A percentile compares a stretch with the other conserved stretches of the same genome.
These are phyloP conservation scores for Pseudozyma hubeiensis DNA, from an alignment of 1,284 basidiomycete species.

Conservation along the genomic window DNA sequence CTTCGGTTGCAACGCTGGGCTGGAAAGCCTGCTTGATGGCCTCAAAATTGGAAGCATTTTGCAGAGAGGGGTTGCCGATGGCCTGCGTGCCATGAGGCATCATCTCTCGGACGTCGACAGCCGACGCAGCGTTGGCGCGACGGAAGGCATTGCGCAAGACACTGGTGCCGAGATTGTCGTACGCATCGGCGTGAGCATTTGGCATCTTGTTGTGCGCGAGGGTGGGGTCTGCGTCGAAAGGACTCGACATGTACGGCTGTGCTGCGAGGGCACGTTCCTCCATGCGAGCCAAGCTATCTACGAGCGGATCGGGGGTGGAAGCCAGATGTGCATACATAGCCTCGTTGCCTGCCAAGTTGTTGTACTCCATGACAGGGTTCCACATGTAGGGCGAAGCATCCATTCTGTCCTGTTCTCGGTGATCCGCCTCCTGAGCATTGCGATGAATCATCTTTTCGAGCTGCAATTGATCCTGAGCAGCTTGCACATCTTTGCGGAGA, in stretches of 20 bases:
- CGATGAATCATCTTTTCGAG: slow-evolving; percentile 27
- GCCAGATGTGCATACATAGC: slow-evolving; percentile 37
- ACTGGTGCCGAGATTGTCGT: slow-evolving; percentile 33
- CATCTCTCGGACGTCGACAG: slow-evolving; percentile 16
- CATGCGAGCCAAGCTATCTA: slow-evolving; percentile 38
- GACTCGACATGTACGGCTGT: slow-evolving; percentile 14
- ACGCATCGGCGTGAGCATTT: slow-evolving; percentile 19
- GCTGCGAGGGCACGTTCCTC: slow-evolving; percentile 32
- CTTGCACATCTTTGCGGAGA: slow-evolving; percentile 22
- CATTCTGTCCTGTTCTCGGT: slow-evolving; percentile 10
- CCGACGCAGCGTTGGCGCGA: slow-evolving; percentile 35
- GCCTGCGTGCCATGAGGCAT: slow-evolving; percentile 19
- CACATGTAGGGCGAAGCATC: slow-evolving; percentile 15
- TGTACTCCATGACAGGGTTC: slow-evolving; percentile 15
- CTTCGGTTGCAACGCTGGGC: slow-evolving; percentile 46
- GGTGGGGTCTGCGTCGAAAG: slow-evolving; percentile 11
- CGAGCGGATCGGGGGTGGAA: slow-evolving; percentile 37
- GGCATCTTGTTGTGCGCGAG: slow-evolving; percentile 26
- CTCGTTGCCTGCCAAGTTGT: slow-evolving; percentile 16
- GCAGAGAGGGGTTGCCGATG: slow-evolving; percentile 29
- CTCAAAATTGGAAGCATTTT: slow-evolving; percentile 54
- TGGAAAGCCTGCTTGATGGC: slow-evolving; percentile 59
- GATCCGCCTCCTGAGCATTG: slow-evolving; percentile 15
- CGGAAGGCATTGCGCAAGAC: slow-evolving; percentile 40
- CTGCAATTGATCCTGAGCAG: slow-evolving; percentile 28